A percentile compares a stretch with the other conserved stretches of the same genome.
phyloP scores from a whole-genome alignment of 164 flowering plant species.

The Piper longum region DNA sequence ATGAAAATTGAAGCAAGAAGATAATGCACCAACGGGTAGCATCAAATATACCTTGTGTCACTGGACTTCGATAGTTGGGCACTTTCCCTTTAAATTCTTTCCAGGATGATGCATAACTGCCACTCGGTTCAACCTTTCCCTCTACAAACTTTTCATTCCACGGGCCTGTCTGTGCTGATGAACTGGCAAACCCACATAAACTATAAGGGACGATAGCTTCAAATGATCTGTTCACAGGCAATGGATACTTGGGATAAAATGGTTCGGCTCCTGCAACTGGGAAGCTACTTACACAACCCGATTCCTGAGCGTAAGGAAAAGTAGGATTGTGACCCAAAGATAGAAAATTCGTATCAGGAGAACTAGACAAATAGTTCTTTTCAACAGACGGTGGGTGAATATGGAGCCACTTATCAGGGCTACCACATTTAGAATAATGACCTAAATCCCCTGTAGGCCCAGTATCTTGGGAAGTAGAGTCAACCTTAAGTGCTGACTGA shows the following conservation, averaged over 20 bases:
- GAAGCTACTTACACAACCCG: neutral
- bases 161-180: slow-evolving; percentile 1
- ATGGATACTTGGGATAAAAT: slow-evolving; percentile 3
- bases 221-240: neutral
- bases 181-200: slow-evolving; percentile 1
- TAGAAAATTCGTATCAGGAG: neutral
- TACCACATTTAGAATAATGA: neutral
- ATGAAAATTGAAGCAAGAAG: neutral
- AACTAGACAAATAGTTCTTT: neutral
- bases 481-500: slow-evolving; percentile 1
- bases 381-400: slow-evolving; percentile 4
- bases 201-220: neutral
- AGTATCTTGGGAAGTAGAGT: neutral
- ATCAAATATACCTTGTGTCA: slow-evolving; percentile 1
- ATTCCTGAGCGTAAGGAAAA: slow-evolving; percentile 2
- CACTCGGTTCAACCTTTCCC: neutral
- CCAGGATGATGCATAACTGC: neutral
- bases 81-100: neutral
- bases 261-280: slow-evolving; percentile 3
- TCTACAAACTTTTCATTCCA: slow-evolving; percentile 1
- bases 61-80: slow-evolving; percentile 1
- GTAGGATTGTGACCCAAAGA: neutral
- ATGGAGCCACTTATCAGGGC: slow-evolving; percentile 4
- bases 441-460: neutral
- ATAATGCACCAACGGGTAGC: neutral